Evolutionary conservation across 1,139 yeast species (phyloP).

Genomic region (Nakaseomyces uthaithaninus): DNA sequence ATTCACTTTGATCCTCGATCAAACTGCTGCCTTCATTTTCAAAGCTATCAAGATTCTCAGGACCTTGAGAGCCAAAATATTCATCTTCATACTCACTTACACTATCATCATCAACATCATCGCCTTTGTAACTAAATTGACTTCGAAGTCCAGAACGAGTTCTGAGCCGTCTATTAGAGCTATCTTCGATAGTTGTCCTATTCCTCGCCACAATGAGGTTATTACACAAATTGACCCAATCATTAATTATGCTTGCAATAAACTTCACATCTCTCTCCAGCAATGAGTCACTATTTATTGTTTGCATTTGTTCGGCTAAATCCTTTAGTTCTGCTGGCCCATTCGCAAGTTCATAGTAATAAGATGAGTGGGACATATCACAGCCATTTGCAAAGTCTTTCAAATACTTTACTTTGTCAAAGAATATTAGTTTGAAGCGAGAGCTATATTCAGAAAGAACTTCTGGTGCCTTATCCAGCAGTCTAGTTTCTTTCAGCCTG

Average conservation of each 20-base stretch:
- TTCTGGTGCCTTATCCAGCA: background rate
- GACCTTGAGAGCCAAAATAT: background rate
- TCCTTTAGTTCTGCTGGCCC: background rate
- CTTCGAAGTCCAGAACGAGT: conserved; percentile 17
- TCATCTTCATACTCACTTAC: conserved; percentile 12
- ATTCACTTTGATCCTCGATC: background rate
- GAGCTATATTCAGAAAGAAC: background rate
- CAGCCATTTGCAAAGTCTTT: background rate
- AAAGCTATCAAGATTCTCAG: conserved; percentile 10
- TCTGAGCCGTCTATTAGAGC: background rate
- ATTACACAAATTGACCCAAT: background rate
- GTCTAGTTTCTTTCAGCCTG: background rate
- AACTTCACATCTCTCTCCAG: background rate
- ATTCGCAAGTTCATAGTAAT: conserved; percentile 1
- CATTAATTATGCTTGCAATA: background rate
- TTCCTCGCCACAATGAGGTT: background rate
- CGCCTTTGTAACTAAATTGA: conserved; percentile 8
- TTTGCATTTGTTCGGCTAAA: background rate
- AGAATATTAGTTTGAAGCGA: background rate
- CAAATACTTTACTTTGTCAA: background rate
- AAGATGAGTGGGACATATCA: background rate
- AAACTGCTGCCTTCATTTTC: conserved; percentile 5
- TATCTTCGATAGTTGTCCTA: background rate
- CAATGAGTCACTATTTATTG: background rate
- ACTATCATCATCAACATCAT: conserved; percentile 13